A percentile compares a stretch with the other conserved stretches of the same genome.
Conservation (phyloP, 768 basidiomycete species). For the Psilocybe azurescens region DNA sequence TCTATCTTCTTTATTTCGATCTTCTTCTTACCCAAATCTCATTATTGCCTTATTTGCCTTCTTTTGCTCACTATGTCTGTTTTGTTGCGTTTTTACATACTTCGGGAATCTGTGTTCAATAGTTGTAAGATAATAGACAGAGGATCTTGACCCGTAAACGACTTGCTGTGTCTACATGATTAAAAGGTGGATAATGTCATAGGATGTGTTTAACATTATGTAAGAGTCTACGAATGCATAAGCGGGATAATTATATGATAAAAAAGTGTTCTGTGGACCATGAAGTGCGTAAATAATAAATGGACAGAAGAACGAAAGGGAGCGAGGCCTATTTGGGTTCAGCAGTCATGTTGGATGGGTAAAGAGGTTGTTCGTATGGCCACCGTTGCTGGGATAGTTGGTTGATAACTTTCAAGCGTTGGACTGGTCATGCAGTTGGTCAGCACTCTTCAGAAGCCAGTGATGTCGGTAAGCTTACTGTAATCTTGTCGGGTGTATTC, state of each 20-base stretch:
- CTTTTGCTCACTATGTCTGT: slow-evolving; percentile 29
- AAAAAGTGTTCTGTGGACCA: background rate
- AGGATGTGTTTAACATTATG: slow-evolving; percentile 18
- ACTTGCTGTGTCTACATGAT: slow-evolving; percentile 5
- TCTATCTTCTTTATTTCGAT: slow-evolving; percentile 24
- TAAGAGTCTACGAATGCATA: slow-evolving; percentile 19
- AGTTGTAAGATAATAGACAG: slow-evolving; percentile 35
- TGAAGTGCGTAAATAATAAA: slow-evolving; percentile 18
- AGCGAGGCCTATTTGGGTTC: slow-evolving; percentile 16
- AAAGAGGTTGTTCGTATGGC: slow-evolving; percentile 20
- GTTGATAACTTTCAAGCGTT: slow-evolving; percentile 65
- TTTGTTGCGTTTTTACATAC: slow-evolving; percentile 28
- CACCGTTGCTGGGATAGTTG: slow-evolving; percentile 46
- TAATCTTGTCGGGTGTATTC: slow-evolving; percentile 72
- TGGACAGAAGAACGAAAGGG: background rate
- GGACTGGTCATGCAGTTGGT: slow-evolving; percentile 41
- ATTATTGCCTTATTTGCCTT: slow-evolving; percentile 33
- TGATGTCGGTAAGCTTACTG: slow-evolving; percentile 41
- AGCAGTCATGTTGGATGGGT: slow-evolving; percentile 21
- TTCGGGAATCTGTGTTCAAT: slow-evolving; percentile 30
- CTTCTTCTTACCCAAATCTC: slow-evolving; percentile 31
- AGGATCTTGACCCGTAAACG: slow-evolving; percentile 19
- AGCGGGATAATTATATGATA: slow-evolving; percentile 14
- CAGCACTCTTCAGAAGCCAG: background rate
- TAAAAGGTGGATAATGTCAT: slow-evolving; percentile 9